phyloP scores from a whole-genome alignment of 2,329 filamentous ascomycete genomes.

The Ophiognomonia clavigignenti-juglandacearum region DNA sequence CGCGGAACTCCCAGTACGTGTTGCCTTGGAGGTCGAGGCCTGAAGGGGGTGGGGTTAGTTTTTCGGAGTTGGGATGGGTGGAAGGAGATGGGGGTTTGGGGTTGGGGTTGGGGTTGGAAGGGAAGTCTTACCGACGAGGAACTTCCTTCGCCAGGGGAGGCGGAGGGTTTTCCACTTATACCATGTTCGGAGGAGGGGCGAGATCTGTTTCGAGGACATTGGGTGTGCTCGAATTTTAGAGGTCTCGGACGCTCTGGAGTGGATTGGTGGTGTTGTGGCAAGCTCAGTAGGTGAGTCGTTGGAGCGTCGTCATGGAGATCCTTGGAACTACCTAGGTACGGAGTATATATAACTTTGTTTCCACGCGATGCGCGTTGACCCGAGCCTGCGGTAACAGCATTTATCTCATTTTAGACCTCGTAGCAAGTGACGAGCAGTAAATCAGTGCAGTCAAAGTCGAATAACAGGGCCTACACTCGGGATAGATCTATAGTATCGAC shows the following conservation, averaged over 20 bases:
- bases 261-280: too few relatives aligned
- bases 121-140: constrained; percentile 51
- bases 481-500: too few relatives aligned
- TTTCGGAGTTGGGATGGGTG: too few relatives aligned
- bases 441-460: too few relatives aligned
- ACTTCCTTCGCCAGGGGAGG: constrained; percentile 59
- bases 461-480: too few relatives aligned
- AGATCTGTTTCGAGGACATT: constrained; percentile 34
- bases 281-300: too few relatives aligned
- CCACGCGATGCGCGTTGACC: too few relatives aligned
- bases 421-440: too few relatives aligned
- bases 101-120: not conserved
- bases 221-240: not conserved
- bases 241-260: not conserved
- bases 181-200: constrained; percentile 41
- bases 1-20: constrained; percentile 65
- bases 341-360: too few relatives aligned
- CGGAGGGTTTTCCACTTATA: constrained; percentile 58
- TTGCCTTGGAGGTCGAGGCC: constrained; percentile 62
- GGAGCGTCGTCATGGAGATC: constrained; percentile 1
- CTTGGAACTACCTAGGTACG: not conserved
- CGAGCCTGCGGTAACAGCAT: too few relatives aligned
- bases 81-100: not conserved
- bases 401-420: too few relatives aligned
- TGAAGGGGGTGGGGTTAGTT: constrained; percentile 23